These are phyloP conservation scores for Stygiomarasmius scandens DNA, from an alignment of 1,284 basidiomycete species.

Conservation along the genomic window DNA sequence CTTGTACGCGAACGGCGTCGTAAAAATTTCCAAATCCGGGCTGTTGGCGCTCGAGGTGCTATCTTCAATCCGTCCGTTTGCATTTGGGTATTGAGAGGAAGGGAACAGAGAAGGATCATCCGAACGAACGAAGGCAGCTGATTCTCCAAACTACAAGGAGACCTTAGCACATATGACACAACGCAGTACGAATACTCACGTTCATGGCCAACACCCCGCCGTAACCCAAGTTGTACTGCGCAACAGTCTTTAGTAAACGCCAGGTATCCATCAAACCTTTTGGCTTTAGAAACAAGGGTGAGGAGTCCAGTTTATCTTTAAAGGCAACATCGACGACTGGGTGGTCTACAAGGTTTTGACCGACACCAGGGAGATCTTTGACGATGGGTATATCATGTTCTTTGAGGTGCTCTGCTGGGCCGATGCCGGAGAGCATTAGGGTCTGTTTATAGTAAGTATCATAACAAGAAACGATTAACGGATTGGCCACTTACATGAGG, in stretches of 20 bases:
- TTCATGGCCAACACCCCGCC: constrained; percentile 57
- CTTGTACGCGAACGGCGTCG: constrained; percentile 48
- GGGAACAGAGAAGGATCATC: constrained; percentile 57
- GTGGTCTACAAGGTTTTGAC: constrained; percentile 64
- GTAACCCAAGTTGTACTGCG: constrained; percentile 46
- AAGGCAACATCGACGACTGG: constrained; percentile 49
- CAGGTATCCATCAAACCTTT: constrained; percentile 35
- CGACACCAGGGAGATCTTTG: constrained; percentile 60
- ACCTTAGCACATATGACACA: too few relatives aligned
- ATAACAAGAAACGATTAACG: background rate
- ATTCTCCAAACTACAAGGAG: constrained; percentile 52
- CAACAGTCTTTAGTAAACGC: constrained; percentile 35
- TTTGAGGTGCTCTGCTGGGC: constrained; percentile 56
- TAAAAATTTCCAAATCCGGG: constrained; percentile 65
- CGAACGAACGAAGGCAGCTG: constrained; percentile 58
- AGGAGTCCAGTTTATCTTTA: constrained; percentile 50
- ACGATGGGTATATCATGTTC: constrained; percentile 52
- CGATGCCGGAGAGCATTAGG: constrained; percentile 72
- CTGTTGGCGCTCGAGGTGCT: constrained; percentile 55
- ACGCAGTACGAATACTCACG: constrained; percentile 36
- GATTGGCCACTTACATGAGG: constrained; percentile 47
- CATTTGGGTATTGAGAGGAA: constrained; percentile 32
- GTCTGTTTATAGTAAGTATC: constrained; percentile 47
- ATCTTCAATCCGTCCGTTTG: constrained; percentile 43
- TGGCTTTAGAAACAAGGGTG: constrained; percentile 43